Evolutionary conservation across 768 basidiomycete genomes (phyloP).

Genomic region (Hirschioporus abietinus): DNA sequence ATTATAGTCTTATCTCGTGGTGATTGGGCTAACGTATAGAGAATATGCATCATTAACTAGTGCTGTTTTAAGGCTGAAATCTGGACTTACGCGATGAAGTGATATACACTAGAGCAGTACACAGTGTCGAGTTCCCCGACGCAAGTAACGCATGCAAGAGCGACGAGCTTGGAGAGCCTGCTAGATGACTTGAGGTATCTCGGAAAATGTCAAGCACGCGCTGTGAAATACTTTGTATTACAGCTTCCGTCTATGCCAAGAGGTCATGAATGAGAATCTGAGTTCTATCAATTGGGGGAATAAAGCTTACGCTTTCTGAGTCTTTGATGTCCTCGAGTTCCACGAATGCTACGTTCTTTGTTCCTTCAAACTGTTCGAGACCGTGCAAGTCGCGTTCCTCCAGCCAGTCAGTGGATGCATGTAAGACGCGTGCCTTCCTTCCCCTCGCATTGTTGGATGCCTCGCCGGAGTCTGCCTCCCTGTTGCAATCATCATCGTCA

Average conservation of each 20-base stretch:
- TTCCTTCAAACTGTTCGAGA: constrained; percentile 59
- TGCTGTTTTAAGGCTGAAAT: background rate
- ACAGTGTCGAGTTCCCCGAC: background rate
- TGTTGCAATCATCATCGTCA: constrained; percentile 11
- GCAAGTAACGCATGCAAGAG: constrained; percentile 2
- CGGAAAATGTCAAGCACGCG: background rate
- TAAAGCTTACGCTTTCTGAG: constrained; percentile 15
- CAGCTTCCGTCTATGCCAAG: background rate
- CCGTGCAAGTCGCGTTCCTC: constrained; percentile 59
- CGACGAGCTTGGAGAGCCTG: background rate
- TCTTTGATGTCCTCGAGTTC: constrained; percentile 41
- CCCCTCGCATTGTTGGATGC: background rate
- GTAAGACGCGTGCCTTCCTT: constrained; percentile 26
- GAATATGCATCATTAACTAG: background rate
- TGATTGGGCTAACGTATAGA: background rate
- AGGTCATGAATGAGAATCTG: background rate
- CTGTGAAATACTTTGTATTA: background rate
- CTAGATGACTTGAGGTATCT: background rate
- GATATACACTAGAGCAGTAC: background rate
- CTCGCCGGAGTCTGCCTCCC: constrained; percentile 1
- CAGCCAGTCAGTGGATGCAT: constrained; percentile 68
- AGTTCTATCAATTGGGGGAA: constrained; percentile 38
- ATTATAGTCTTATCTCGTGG: background rate
- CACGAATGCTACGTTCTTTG: constrained; percentile 58
- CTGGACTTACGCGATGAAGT: background rate